A percentile compares a stretch with the other conserved stretches of the same genome.
These are phyloP conservation scores for Tanacetum coccineum DNA, from an alignment of 129 eudicot species.

Conservation along the genomic window DNA sequence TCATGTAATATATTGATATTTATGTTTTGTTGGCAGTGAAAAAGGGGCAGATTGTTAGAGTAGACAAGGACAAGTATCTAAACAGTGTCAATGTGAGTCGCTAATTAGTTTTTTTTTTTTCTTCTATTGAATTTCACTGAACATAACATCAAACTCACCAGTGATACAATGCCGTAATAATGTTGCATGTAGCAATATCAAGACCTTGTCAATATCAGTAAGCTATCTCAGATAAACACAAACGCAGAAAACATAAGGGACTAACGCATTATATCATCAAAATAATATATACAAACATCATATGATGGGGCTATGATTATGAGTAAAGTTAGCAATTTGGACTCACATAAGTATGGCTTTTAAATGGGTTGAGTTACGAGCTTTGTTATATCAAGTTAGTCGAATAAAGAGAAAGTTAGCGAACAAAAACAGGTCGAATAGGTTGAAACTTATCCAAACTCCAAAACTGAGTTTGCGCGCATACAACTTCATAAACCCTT, in stretches of 20 bases:
- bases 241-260: no score
- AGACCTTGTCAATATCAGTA: background rate
- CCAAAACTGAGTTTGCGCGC: no score
- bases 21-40: conserved; percentile 61
- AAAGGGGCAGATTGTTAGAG: conserved; percentile 94
- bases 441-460: background rate
- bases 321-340: background rate
- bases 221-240: background rate
- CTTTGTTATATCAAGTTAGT: background rate
- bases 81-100: conserved; percentile 80
- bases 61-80: conserved; percentile 89
- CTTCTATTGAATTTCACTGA: background rate
- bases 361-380: background rate
- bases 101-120: background rate
- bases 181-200: background rate
- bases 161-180: background rate
- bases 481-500: no score
- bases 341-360: background rate
- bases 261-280: background rate
- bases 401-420: background rate
- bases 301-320: background rate
- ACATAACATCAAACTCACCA: background rate
- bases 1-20: background rate
- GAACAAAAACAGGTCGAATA: background rate
- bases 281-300: background rate